phyloP scores from a whole-genome alignment of 371 early-diverging fungal genomes.

The Pancytospora philotis region DNA sequence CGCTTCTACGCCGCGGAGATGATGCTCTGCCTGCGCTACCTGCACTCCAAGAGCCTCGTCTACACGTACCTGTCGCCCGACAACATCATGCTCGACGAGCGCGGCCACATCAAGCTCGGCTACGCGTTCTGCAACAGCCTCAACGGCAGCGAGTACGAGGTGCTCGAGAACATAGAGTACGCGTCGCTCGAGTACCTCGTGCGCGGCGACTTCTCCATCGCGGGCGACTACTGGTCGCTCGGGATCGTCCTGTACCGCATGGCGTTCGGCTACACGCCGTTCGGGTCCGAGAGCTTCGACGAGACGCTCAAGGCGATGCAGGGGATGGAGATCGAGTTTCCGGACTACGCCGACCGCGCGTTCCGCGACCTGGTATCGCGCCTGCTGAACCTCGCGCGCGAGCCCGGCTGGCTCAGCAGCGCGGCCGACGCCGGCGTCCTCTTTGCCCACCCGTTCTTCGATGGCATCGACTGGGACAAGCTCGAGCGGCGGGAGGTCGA shows the following conservation, averaged over 20 bases:
- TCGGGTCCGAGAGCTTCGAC: slow-evolving; percentile 20
- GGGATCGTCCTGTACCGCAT: slow-evolving; percentile 51
- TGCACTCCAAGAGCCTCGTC: slow-evolving; percentile 77
- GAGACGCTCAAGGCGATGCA: slow-evolving; percentile 66
- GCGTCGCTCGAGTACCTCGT: slow-evolving; percentile 37
- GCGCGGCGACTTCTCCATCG: neutral
- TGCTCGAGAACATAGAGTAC: slow-evolving; percentile 39
- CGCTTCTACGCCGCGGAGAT: slow-evolving; percentile 81
- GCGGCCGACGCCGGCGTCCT: slow-evolving; percentile 75
- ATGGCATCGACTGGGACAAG: slow-evolving; percentile 74
- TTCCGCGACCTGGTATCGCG: slow-evolving; percentile 77
- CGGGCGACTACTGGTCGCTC: slow-evolving; percentile 50
- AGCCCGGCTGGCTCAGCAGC: slow-evolving; percentile 77
- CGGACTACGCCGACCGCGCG: slow-evolving; percentile 71
- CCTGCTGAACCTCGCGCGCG: slow-evolving; percentile 71
- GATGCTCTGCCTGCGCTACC: slow-evolving; percentile 74
- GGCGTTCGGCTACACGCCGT: slow-evolving; percentile 45
- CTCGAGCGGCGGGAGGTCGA: slow-evolving; percentile 66
- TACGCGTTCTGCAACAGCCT: slow-evolving; percentile 46
- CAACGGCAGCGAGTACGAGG: slow-evolving; percentile 8
- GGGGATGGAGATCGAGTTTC: slow-evolving; percentile 72
- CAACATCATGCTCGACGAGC: slow-evolving; percentile 38
- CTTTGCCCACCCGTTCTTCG: slow-evolving; percentile 82
- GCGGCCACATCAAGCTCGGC: slow-evolving; percentile 51
- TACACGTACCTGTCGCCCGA: slow-evolving; percentile 89